Conservation (phyloP, 2,329 filamentous ascomycete species). For the Colletotrichum paranaense region DNA sequence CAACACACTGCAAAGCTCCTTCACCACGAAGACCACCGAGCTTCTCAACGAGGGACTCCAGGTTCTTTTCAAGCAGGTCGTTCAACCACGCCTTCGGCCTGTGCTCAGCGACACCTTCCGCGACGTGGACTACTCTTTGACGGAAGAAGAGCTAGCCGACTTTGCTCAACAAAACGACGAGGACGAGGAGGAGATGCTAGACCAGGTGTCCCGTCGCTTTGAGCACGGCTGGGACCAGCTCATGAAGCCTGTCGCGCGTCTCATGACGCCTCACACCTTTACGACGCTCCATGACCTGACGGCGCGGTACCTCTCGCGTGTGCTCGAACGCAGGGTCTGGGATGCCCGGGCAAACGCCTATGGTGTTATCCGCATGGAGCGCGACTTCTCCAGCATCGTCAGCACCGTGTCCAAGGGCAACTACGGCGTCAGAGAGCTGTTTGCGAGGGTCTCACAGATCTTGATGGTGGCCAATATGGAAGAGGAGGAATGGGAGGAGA, state of each 20-base stretch:
- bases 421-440: slow-evolving; percentile 82
- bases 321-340: slow-evolving; percentile 90
- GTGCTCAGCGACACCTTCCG: slow-evolving; percentile 91
- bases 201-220: slow-evolving; percentile 82
- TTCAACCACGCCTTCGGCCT: slow-evolving; percentile 85
- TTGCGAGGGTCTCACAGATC: slow-evolving; percentile 82
- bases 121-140: slow-evolving; percentile 85
- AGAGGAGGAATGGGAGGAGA: slow-evolving; percentile 92
- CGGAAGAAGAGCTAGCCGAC: slow-evolving; percentile 70
- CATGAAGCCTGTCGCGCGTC: slow-evolving; percentile 83
- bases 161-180: slow-evolving; percentile 65
- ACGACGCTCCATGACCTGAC: slow-evolving; percentile 80
- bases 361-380: slow-evolving; percentile 84
- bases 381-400: slow-evolving; percentile 84
- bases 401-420: slow-evolving; percentile 74
- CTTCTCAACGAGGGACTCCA: slow-evolving; percentile 86
- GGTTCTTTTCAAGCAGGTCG: slow-evolving; percentile 87
- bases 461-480: slow-evolving; percentile 93
- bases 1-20: slow-evolving; percentile 75
- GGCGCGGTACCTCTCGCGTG: slow-evolving; percentile 77
- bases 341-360: slow-evolving; percentile 83
- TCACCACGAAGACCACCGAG: slow-evolving; percentile 82
- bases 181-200: slow-evolving; percentile 65
- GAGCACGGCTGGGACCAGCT: slow-evolving; percentile 87
- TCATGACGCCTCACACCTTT: slow-evolving; percentile 84